Evolutionary conservation across 73 alveolate species (phyloP), one percentile per base, ranked within the genome.

Genomic region (Paramecium pentaurelia): DNA sequence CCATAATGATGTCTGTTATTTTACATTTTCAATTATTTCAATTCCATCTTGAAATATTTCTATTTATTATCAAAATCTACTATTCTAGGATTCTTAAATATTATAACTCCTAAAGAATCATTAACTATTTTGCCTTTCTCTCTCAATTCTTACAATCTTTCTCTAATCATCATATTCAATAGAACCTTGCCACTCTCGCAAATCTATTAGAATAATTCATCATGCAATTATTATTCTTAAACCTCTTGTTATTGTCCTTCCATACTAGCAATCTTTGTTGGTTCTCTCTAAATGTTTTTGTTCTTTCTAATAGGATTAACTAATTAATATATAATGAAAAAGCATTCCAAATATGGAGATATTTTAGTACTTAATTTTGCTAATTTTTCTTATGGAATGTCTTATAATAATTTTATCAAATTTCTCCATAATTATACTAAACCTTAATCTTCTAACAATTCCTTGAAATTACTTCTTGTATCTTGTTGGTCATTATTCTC

Each of bases 21-120:
- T 8, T 73, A n/a, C 37, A 34, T 34, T 60, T 87, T 87, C 12
- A 87, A 40, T 38, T 25, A 22, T 42, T 60, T 22, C 58, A 87
- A 64, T 60, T 87, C 93, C 49, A 64, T 37, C 27, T 87, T 87
- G 36, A 87, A 87, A 54, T 60, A 87, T 44, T 87, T 87, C 58
- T 60, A n/a, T 30, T 87, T 87, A 40, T 87, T 87, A 42, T 87
- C 93, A 87, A 87, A 87, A 27, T 87, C 93, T 9, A 87, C 86
- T 37, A 87, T 44, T 32, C 60, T 58, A 16, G 93, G 93, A 60
- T 87, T 73, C 45, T 77, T 87, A 54, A 42, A 44, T 40, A 87
- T 49, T 30, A 87, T 87, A 20, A 87, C 71, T 60, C 86, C 93
- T 10, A 87, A 60, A 28, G 88, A 70, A 37, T 87, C 93, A 73